Conservation (phyloP, 352 stramenopile species). For the Globisporangium middletonii region DNA sequence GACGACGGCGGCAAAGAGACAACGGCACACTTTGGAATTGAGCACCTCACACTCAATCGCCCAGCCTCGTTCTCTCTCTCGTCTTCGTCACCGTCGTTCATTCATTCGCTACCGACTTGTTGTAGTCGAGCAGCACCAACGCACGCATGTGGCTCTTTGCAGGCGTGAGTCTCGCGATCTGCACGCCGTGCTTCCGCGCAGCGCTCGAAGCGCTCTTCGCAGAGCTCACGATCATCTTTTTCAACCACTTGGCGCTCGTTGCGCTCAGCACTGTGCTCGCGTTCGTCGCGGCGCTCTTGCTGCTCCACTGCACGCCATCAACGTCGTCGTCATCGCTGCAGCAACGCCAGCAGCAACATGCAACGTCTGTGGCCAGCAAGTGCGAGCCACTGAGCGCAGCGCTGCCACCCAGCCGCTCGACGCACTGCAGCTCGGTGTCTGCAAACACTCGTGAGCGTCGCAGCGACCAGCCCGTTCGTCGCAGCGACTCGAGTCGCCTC, state of each 20-base stretch:
- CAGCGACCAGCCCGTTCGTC: not conserved
- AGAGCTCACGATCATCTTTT: slow-evolving; percentile 57
- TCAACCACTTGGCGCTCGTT: slow-evolving; percentile 45
- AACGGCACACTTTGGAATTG: slow-evolving; percentile 4
- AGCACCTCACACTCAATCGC: slow-evolving; percentile 2
- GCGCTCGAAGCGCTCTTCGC: slow-evolving; percentile 56
- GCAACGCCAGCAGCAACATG: slow-evolving; percentile 4
- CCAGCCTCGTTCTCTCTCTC: too few species aligned
- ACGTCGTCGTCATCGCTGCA: not conserved
- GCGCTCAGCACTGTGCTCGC: slow-evolving; percentile 19
- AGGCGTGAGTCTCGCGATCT: slow-evolving; percentile 45
- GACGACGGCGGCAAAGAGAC: not conserved
- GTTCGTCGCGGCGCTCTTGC: slow-evolving; percentile 17
- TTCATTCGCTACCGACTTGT: not conserved
- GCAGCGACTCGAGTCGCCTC: not conserved
- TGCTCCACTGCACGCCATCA: slow-evolving; percentile 19
- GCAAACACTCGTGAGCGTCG: not conserved
- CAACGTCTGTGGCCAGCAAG: not conserved
- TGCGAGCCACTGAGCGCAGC: too few species aligned
- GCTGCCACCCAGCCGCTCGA: not conserved
- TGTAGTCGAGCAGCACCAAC: not conserved
- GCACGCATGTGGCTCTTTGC: slow-evolving; percentile 51
- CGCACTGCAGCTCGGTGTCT: not conserved
- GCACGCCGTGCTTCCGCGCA: slow-evolving; percentile 42
- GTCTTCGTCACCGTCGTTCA: not conserved